Conservation (phyloP, 192 early-diverging fungal genomes). For the Linnemannia zychae region DNA sequence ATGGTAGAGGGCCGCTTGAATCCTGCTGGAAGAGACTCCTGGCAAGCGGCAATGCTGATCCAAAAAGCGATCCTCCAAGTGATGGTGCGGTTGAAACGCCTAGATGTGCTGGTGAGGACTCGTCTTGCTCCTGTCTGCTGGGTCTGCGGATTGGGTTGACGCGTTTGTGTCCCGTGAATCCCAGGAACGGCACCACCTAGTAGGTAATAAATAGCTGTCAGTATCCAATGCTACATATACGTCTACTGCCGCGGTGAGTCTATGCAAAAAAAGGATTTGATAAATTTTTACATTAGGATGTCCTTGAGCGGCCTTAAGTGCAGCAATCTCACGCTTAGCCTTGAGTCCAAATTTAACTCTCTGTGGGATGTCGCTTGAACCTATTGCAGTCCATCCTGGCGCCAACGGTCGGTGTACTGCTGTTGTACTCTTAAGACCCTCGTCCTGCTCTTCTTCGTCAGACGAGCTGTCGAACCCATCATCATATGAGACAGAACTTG, state of each 20-base stretch:
- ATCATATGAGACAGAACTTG: neutral
- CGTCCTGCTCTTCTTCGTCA: neutral
- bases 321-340: conserved; percentile 40
- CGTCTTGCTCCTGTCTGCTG: neutral
- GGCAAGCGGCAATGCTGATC: conserved; percentile 1
- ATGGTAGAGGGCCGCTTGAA: neutral
- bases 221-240: too few species aligned
- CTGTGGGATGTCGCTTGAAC: neutral
- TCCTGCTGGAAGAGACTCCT: conserved; percentile 33
- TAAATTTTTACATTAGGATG: conserved; percentile 42
- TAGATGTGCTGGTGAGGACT: neutral
- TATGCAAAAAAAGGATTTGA: neutral
- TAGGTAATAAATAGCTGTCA: neutral
- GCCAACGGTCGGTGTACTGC: neutral
- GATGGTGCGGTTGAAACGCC: neutral
- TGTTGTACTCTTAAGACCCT: neutral
- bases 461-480: conserved; percentile 16
- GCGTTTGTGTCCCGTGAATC: conserved; percentile 22
- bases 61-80: conserved; percentile 19
- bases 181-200: conserved; percentile 42
- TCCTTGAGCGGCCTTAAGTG: conserved; percentile 41
- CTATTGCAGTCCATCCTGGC: conserved; percentile 8
- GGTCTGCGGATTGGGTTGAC: conserved; percentile 17
- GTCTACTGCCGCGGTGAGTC: neutral
- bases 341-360: conserved; percentile 39